Evolutionary conservation across 176 grass and related monocot species (phyloP), one percentile per base, ranked within the genome.

Genomic region (Calamus simplicifolius): DNA sequence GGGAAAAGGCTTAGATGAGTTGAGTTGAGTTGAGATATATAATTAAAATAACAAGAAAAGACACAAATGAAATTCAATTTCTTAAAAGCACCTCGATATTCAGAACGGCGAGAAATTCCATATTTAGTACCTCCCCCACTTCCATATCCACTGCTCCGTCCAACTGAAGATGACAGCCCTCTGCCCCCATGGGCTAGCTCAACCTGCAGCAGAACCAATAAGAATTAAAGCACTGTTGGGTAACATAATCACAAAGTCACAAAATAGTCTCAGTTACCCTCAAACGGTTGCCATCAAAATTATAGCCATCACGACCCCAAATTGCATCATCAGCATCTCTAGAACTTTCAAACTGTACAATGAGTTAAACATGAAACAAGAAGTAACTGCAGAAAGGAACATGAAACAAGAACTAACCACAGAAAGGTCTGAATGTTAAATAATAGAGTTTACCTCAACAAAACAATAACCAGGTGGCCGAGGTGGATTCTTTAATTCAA

Each of bases 381-480:
- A 29, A 4, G 23, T 3, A 27, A 16, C 48, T 2, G 5, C 4
- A 19, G 50, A 52, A 29, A 14, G 7, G 43, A 8, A 29, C 13
- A 51, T 29, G 18, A n/a, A 66, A 30, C 16, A 48, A 26, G 23
- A 43, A 13, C 8, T 13, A 43, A 43, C 3, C 12, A 2, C 10
- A 12, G 6, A 43, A 43, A 43, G 35, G 35, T 43, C 35, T 43
- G 10, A 43, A 43, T 43, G 35, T 43, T 43, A 43, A 3, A 6
- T 56, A 48, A 48, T 18, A 57, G n/a, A 5, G n/a, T 28, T 48
- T 68, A 68, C 66, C 66, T 68, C 66, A 57, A 68, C 66, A 56
- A 68, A 68, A 48, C 66, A 68, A 56, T 68, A 68, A 57, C 66
- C 66, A 57, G 66, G 66, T 16, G 66, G 66, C 16, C 66, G 66